Evolutionary conservation across 768 basidiomycete species (phyloP).

Genomic region (Trametes punicea): DNA sequence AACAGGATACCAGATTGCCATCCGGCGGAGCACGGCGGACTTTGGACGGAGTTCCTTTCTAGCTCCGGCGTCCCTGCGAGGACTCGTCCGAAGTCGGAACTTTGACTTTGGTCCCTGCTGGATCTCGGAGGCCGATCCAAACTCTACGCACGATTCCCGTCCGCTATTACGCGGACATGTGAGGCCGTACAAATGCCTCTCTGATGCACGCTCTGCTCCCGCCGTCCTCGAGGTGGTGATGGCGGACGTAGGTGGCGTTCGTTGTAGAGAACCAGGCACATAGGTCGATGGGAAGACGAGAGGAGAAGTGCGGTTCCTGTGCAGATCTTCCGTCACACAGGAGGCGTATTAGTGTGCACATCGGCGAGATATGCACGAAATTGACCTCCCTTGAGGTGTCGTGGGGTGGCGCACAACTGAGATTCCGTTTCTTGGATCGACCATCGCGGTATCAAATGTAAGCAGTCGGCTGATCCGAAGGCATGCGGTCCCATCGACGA

Average conservation of each 20-base stretch:
- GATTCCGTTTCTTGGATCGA: no score
- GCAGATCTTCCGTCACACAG: no score
- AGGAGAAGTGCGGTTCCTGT: no score
- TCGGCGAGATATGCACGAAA: no score
- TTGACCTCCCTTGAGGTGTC: no score
- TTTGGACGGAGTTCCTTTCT: background rate
- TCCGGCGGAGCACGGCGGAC: background rate
- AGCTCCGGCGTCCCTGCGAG: background rate
- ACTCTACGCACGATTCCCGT: background rate
- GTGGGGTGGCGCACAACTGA: no score
- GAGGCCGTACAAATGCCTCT: background rate
- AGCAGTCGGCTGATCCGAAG: no score
- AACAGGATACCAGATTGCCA: background rate
- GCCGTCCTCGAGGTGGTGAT: background rate
- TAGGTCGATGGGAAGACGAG: no score
- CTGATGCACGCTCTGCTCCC: constrained; percentile 8
- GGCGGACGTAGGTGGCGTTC: background rate
- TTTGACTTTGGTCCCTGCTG: background rate
- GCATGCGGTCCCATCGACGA: no score
- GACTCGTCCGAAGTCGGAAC: background rate
- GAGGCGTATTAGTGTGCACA: no score
- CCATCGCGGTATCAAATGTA: no score
- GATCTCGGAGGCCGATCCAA: no score
- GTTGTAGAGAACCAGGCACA: background rate
- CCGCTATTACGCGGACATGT: background rate